Percentiles rank a stretch among this genome's conserved stretches.
Conservation (phyloP, 2,329 filamentous ascomycete genomes). For the Aspergillus aculeatus region DNA sequence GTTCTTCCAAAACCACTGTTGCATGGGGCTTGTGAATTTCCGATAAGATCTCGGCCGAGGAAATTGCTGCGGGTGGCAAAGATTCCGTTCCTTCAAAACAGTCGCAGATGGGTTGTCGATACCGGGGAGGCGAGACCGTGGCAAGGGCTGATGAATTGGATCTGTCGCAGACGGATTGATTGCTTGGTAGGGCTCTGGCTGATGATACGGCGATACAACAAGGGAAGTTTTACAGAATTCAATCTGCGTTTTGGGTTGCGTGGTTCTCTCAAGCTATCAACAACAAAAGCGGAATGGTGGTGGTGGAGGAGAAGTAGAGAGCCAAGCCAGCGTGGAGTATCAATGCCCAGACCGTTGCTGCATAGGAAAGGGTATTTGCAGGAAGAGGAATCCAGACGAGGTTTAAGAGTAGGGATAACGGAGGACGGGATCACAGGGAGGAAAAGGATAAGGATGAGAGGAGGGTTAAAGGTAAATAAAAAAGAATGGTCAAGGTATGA, state of each 20-base stretch:
- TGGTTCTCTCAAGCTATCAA: conserved; percentile 18
- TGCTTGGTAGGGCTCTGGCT: background rate
- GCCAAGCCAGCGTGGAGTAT: conserved; percentile 6
- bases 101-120: conserved; percentile 14
- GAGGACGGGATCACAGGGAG: background rate
- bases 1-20: conserved; percentile 9
- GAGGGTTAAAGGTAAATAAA: background rate
- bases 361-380: background rate
- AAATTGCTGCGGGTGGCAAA: conserved; percentile 14
- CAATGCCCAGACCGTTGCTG: conserved; percentile 2
- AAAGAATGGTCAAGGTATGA: background rate
- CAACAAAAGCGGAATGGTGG: conserved; percentile 13
- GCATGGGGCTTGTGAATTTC: conserved; percentile 16
- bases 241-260: conserved; percentile 16
- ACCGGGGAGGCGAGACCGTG: conserved; percentile 8
- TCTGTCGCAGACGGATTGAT: conserved; percentile 4
- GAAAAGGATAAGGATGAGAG: background rate
- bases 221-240: conserved; percentile 17
- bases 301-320: background rate
- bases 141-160: conserved; percentile 6
- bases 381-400: background rate
- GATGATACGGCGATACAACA: conserved; percentile 17
- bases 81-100: background rate
- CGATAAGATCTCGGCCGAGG: conserved; percentile 1
- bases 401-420: too few species aligned